Evolutionary conservation across 768 basidiomycete genomes (phyloP), one percentile per base, ranked within the genome.

Genomic region (Phylloporus arenicola): DNA sequence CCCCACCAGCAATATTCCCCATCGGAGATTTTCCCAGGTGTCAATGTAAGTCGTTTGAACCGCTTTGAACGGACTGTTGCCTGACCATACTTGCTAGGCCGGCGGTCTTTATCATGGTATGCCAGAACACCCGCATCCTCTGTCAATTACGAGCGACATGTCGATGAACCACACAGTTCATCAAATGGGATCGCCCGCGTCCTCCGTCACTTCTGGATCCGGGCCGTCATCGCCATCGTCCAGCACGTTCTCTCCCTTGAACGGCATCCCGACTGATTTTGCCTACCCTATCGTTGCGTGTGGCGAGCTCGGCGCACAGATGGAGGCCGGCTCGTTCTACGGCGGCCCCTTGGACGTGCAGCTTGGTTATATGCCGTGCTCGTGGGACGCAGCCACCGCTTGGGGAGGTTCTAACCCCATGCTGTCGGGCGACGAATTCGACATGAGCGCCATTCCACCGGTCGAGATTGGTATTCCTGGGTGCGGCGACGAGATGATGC

Each of bases 391-490:
- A 6, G 55, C 59, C 27, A 47, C 60, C 25, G 50, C 68, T 47
- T 73, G 73, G 72, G 64, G 62, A 7, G 61, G 60, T 63, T 52
- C 73, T 58, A 20, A 55, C 56, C 64, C 68, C 43, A 56, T 71
- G 48, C 68, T 86, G 40, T 69, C 69, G 34, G 75, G 73, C 48
- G 81, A 83, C 63, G 84, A 86, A 67, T 87, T 86, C 62, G 84
- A 86, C 60, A 65, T 87, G 55, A 68, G 60, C 56, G 69, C 81
- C 20, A 87, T 87, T 55, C 84, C 83, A 2, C 78, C 83, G 0
- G 75, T 85, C 63, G 77, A 84, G 54, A 70, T 85, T 47, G 80
- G 79, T 14, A 61, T 78, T 52, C 71, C 77, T 43, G 80, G 79
- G 39, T 74, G 70, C 41, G 72, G 71, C 30, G 54, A 66, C 39